Base-by-base conservation (phyloP, 1,284 basidiomycete genomes). In the Melampsora americana region DNA sequence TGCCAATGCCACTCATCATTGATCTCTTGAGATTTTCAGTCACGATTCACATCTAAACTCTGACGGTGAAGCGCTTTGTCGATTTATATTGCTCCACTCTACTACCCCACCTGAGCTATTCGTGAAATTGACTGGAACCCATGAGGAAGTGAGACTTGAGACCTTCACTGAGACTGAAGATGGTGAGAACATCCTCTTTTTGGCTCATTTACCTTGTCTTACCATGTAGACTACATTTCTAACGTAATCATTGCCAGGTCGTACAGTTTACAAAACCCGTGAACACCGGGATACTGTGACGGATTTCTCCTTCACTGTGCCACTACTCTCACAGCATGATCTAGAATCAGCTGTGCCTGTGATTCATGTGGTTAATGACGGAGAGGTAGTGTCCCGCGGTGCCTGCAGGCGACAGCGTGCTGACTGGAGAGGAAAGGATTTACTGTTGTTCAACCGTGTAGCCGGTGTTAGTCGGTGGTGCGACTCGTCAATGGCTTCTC, bases 41-140 rank as follows among this genome's bases (percentile, higher is more conserved):
- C 69, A 71, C 35, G 69, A 71, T 39, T 26, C 69, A 11, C 69
- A 71, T 64, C 39, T 66, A 12, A 72, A 72, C 26, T 39, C 70
- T 9, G 70, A 72, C 56, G 70, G 70, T 2, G 62, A 65, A 61
- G 70, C 70, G 2, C 48, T 72, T 20, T 72, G 70, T 56, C 60
- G 70, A n/a, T 72, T 72, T 35, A 66, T 72, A 30, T 62, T 72
- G n/a, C 35, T 72, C n/a, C 70, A 72, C 14, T 42, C 42, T 50
- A 65, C 70, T 14, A 39, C 70, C 12, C 62, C 70, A 30, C 70
- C 70, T 39, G 48, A 42, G 5, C 50, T 72, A 35, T 48, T 72
- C 20, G 61, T 72, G 11, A 65, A 72, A 42, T n/a, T 72, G 46
- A 72, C 42, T 30, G 70, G 62, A 65, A 65, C 62, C 28, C 70